phyloP scores from a whole-genome alignment of 345 rosid genomes.

The Eutrema japonicum region DNA sequence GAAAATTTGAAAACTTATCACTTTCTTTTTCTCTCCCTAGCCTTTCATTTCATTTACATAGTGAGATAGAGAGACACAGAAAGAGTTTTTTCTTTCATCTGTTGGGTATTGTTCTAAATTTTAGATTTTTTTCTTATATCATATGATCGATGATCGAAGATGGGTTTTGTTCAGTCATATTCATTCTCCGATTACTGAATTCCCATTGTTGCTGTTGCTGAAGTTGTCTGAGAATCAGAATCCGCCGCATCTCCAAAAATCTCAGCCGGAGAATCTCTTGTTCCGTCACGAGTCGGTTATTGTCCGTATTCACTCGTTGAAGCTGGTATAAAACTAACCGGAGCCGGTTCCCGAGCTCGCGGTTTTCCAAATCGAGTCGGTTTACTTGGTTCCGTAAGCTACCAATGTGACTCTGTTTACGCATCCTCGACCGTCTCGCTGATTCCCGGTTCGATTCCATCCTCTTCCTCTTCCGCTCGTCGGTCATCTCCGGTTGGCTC shows the following conservation, averaged over 20 bases:
- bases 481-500: constrained; percentile 44
- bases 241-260: constrained; percentile 59
- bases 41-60: constrained; percentile 36
- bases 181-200: constrained; percentile 45
- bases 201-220: constrained; percentile 64
- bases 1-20: constrained; percentile 33
- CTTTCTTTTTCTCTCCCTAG: constrained; percentile 24
- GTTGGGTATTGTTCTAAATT: constrained; percentile 1
- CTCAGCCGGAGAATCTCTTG: constrained; percentile 59
- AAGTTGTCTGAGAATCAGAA: constrained; percentile 58
- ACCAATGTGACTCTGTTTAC: constrained; percentile 79
- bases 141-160: constrained; percentile 53
- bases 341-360: constrained; percentile 67
- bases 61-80: constrained; percentile 32
- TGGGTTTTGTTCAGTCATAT: constrained; percentile 52
- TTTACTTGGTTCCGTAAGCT: constrained; percentile 72
- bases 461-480: constrained; percentile 64
- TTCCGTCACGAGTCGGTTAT: constrained; percentile 66
- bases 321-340: constrained; percentile 50
- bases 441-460: constrained; percentile 96
- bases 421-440: constrained; percentile 85
- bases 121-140: neutral
- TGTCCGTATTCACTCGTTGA: constrained; percentile 56
- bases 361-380: constrained; percentile 71
- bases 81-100: constrained; percentile 17